A percentile compares a stretch with the other conserved stretches of the same genome.
These are phyloP conservation scores for Rhamnella rubrinervis DNA, from an alignment of 331 rosid genomes.

Conservation along the genomic window DNA sequence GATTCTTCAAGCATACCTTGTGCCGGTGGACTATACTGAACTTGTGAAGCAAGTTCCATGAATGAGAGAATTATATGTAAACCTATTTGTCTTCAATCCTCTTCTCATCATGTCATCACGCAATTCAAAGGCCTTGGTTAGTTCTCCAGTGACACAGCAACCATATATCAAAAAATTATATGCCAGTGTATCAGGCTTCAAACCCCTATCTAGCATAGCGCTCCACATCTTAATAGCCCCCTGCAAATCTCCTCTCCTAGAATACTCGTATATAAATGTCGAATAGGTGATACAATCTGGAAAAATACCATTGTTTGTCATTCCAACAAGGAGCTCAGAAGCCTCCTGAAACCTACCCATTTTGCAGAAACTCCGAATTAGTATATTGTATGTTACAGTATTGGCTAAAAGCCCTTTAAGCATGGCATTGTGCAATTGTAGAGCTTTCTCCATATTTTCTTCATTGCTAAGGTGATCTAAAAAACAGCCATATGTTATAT, in stretches of 20 bases:
- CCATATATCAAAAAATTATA: slow-evolving; percentile 76
- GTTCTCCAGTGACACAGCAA: slow-evolving; percentile 77
- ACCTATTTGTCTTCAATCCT: slow-evolving; percentile 56
- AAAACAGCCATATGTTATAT: slow-evolving; percentile 74
- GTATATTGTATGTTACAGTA: slow-evolving; percentile 73
- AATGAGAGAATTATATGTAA: slow-evolving; percentile 29
- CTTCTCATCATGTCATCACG: slow-evolving; percentile 74
- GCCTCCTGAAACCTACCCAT: slow-evolving; percentile 76
- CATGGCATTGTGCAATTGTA: slow-evolving; percentile 67
- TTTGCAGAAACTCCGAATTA: slow-evolving; percentile 80
- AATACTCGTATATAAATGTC: slow-evolving; percentile 70
- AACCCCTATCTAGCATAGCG: slow-evolving; percentile 66
- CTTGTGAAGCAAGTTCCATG: slow-evolving; percentile 29
- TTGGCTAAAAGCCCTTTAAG: slow-evolving; percentile 59
- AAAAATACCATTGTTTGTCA: slow-evolving; percentile 59
- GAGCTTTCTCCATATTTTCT: slow-evolving; percentile 76
- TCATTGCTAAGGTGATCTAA: slow-evolving; percentile 64
- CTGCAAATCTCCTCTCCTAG: slow-evolving; percentile 62
- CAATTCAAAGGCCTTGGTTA: slow-evolving; percentile 66
- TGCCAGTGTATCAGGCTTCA: slow-evolving; percentile 71
- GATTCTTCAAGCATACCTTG: not conserved
- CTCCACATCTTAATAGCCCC: slow-evolving; percentile 74
- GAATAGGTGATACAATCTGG: slow-evolving; percentile 89
- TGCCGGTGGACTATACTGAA: slow-evolving; percentile 3
- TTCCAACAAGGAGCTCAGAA: slow-evolving; percentile 54